A percentile compares a stretch with the other conserved stretches of the same genome.
Evolutionary conservation across 371 early-diverging fungal genomes (phyloP).

Genomic region (Modicella reniformis): DNA sequence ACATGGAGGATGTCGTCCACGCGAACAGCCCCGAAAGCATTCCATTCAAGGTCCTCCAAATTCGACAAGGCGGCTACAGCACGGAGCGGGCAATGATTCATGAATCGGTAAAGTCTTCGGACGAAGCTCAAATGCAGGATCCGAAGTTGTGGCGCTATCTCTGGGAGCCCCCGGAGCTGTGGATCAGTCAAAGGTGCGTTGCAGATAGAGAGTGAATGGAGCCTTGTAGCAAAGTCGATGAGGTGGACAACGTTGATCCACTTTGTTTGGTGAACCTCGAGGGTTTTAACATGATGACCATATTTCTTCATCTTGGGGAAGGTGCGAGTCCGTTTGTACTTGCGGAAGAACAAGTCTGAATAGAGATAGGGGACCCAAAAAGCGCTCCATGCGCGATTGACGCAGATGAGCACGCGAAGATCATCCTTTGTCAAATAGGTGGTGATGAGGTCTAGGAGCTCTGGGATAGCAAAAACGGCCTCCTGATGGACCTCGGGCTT

Average conservation of each 20-base stretch:
- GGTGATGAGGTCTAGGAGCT: slow-evolving; percentile 22
- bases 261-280: background rate
- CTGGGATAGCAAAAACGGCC: slow-evolving; percentile 17
- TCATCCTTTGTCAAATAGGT: background rate
- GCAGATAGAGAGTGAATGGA: background rate
- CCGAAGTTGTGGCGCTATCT: slow-evolving; percentile 12
- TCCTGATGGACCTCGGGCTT: background rate
- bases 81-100: background rate
- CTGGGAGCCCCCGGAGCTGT: background rate
- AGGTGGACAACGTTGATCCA: slow-evolving; percentile 15
- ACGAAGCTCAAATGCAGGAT: background rate
- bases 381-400: slow-evolving; percentile 10
- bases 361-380: slow-evolving; percentile 27
- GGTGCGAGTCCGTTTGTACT: slow-evolving; percentile 13
- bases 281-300: slow-evolving; percentile 11
- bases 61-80: slow-evolving; percentile 1
- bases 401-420: background rate
- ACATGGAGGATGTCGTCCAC: slow-evolving; percentile 16
- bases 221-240: slow-evolving; percentile 13
- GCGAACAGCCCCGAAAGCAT: background rate
- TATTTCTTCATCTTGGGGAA: slow-evolving; percentile 13
- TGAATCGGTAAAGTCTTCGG: background rate
- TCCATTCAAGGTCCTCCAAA: slow-evolving; percentile 12
- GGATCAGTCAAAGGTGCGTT: background rate
- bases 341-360: background rate